Conservation (phyloP, 805 yeast genomes). For the Trichomonascus vanleenenianus region DNA sequence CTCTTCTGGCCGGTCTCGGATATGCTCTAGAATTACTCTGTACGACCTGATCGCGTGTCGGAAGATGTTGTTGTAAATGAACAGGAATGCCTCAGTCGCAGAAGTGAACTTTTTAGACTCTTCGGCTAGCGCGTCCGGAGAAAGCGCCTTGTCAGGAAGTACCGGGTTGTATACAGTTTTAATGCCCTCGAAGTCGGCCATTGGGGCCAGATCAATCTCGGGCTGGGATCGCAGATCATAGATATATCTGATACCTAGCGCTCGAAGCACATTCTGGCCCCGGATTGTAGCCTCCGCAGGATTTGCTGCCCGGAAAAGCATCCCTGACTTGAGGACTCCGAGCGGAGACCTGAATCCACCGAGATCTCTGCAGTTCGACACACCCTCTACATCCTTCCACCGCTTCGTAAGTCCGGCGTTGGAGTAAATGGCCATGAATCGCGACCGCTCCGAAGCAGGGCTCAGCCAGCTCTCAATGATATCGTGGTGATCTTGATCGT, state of each 20-base stretch:
- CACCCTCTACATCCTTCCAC: slow-evolving; percentile 60
- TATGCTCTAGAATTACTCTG: slow-evolving; percentile 41
- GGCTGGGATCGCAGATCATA: slow-evolving; percentile 61
- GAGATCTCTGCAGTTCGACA: slow-evolving; percentile 66
- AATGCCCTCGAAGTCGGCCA: slow-evolving; percentile 38
- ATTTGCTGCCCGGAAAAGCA: slow-evolving; percentile 58
- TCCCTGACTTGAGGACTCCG: slow-evolving; percentile 38
- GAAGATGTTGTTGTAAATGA: slow-evolving; percentile 55
- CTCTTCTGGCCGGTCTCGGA: slow-evolving; percentile 45
- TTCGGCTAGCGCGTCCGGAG: slow-evolving; percentile 57
- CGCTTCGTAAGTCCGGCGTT: slow-evolving; percentile 38
- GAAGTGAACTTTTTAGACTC: slow-evolving; percentile 44
- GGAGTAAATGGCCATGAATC: slow-evolving; percentile 39
- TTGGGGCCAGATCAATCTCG: slow-evolving; percentile 40
- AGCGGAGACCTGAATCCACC: slow-evolving; percentile 56
- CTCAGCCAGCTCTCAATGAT: slow-evolving; percentile 39
- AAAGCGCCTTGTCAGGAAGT: slow-evolving; percentile 43
- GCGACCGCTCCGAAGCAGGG: slow-evolving; percentile 39
- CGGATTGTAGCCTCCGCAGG: slow-evolving; percentile 41
- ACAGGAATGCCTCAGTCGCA: slow-evolving; percentile 56
- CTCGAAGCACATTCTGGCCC: slow-evolving; percentile 37
- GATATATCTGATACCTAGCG: slow-evolving; percentile 43
- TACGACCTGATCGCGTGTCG: slow-evolving; percentile 40
- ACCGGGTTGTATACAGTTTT: slow-evolving; percentile 48
- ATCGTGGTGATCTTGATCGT: slow-evolving; percentile 45